Conservation (phyloP, 2,329 filamentous ascomycete species). For the Verticillium zaregamsianum region DNA sequence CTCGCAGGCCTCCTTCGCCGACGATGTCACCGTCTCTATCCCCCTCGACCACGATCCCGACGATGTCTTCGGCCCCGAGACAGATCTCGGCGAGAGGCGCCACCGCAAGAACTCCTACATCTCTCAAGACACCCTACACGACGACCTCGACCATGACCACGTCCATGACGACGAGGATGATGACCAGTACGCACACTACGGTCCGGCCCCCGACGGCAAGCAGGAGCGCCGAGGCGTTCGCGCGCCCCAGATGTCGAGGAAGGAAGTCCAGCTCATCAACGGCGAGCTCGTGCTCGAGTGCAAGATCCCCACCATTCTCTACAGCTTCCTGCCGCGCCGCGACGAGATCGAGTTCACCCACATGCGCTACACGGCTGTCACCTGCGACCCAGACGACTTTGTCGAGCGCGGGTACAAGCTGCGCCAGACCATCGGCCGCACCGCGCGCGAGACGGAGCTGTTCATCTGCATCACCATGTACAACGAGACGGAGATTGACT, state of each 20-base stretch:
- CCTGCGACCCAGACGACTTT: conserved; percentile 94
- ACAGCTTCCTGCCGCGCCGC: conserved; percentile 90
- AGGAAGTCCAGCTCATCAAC: conserved; percentile 94
- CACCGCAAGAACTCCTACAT: conserved; percentile 52
- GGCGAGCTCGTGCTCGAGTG: conserved; percentile 96
- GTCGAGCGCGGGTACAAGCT: conserved; percentile 85
- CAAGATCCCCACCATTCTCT: conserved; percentile 97
- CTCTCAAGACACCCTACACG: conserved; percentile 52
- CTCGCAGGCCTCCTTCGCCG: conserved; percentile 48
- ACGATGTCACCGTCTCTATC: conserved; percentile 70
- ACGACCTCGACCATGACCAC: conserved; percentile 47
- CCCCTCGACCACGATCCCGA: conserved; percentile 61
- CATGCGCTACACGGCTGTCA: conserved; percentile 98
- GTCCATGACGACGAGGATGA: conserved; percentile 36
- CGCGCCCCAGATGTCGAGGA: conserved; percentile 82
- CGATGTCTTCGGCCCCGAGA: conserved; percentile 68
- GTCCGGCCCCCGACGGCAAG: conserved; percentile 78
- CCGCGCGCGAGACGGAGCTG: conserved; percentile 83
- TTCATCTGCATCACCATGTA: conserved; percentile 99
- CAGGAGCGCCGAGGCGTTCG: conserved; percentile 86
- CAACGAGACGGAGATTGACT: conserved; percentile 95
- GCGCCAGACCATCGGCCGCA: conserved; percentile 82
- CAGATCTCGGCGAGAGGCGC: conserved; percentile 50
- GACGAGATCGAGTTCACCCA: conserved; percentile 97
- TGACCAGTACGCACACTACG: conserved; percentile 65